Conservation (phyloP, 208 protist species). For the Trypanosomatidae sp. region DNA sequence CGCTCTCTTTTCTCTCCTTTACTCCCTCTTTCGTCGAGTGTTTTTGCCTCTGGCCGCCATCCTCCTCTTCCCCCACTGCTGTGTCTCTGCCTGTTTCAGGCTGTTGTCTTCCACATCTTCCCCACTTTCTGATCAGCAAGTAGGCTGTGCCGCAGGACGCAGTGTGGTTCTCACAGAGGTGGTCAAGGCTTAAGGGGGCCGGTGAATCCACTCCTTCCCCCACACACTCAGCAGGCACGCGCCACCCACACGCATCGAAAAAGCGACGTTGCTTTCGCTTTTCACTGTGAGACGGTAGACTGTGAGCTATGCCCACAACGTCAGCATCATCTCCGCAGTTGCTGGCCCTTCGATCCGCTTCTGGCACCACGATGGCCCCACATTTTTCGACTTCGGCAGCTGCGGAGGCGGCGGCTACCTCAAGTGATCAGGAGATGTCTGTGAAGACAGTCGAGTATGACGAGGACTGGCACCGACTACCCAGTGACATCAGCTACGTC, state of each 20-base stretch:
- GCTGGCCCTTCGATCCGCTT: constrained; percentile 8
- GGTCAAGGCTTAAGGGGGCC: neutral
- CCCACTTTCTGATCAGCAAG: neutral
- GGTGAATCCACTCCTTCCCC: neutral
- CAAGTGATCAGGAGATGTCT: neutral
- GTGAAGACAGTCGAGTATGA: constrained; percentile 5
- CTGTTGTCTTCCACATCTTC: neutral
- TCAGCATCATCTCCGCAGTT: neutral
- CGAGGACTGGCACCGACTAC: constrained; percentile 31
- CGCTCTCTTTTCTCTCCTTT: neutral
- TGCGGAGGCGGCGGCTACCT: neutral
- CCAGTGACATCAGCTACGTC: constrained; percentile 22
- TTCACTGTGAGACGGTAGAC: neutral
- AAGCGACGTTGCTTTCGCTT: neutral
- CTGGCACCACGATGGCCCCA: neutral
- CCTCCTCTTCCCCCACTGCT: neutral
- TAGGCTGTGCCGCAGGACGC: neutral
- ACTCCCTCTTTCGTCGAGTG: neutral
- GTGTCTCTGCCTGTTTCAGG: neutral
- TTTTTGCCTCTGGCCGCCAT: neutral
- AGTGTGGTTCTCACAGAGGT: neutral
- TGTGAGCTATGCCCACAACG: neutral
- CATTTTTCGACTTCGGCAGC: neutral
- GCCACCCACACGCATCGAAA: neutral
- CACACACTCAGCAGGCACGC: neutral